Evolutionary conservation across 1,284 basidiomycete species (phyloP), one percentile per base, ranked within the genome.

Genomic region (Xanthoconium separans): DNA sequence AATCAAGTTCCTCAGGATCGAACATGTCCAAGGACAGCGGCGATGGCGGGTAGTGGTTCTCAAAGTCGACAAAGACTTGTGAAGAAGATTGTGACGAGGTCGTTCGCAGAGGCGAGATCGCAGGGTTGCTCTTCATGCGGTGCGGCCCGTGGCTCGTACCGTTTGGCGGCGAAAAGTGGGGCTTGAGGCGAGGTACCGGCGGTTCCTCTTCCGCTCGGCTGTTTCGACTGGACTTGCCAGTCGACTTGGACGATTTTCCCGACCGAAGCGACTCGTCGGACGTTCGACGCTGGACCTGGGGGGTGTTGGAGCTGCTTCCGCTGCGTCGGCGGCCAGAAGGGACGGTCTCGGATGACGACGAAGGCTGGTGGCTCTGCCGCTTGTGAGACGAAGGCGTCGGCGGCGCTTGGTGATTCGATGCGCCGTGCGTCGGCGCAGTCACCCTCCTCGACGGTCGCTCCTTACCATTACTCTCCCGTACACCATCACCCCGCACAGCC

Each of bases 61-160:
- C 66, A 8, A 64, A 59, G 15, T 64, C 65, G 24, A 73, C 69
- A 47, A 75, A 54, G 13, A 72, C 68, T 2, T 72, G 71, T 13
- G 73, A 76, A 4, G 74, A 68, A n/a, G n/a, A n/a, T 16, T 72
- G 66, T 4, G 69, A 70, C 7, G 61, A 12, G 12, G 62, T 50
- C 22, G 58, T 70, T 42, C 66, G 66, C 50, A 78, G 55, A 9
- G 71, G 68, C 6, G 61, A 52, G 34, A 59, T 51, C n/a, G 61
- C 47, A 3, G 78, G 75, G 70, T 77, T 77, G 56, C 77, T 78
- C 69, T 77, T 77, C 58, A 68, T 73, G 18, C 78, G 74, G 12
- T 74, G 68, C 30, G 76, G 64, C 11, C 51, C 54, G 16, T 30
- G 53, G 20, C 20, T 51, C 22, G 27, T 44, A 15, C 51, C 56